These are phyloP conservation scores for Euphorbia lathyris DNA, from an alignment of 345 rosid genomes.

Conservation along the genomic window DNA sequence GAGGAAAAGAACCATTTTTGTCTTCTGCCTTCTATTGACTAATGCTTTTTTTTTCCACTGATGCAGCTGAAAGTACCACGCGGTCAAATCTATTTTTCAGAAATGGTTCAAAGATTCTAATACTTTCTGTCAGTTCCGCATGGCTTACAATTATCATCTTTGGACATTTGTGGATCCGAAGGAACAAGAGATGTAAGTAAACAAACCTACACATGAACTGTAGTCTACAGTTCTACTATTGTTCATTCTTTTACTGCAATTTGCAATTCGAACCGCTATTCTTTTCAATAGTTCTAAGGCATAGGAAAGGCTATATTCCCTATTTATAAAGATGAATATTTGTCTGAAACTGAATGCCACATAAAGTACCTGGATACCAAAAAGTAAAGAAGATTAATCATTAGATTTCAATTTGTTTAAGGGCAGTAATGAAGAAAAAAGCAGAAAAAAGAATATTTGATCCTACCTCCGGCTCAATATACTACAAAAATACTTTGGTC, in stretches of 20 bases:
- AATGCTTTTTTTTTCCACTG: neutral
- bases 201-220: neutral
- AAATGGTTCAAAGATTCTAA: neutral
- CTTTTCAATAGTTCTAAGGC: neutral
- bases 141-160: neutral
- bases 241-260: too few relatives aligned
- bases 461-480: neutral
- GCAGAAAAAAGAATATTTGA: neutral
- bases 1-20: too few relatives aligned
- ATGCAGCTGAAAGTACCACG: constrained; percentile 3
- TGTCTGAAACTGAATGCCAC: neutral
- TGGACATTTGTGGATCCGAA: neutral
- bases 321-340: too few relatives aligned
- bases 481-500: neutral
- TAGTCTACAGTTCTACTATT: neutral
- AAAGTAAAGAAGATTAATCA: neutral
- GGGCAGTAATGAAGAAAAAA: neutral
- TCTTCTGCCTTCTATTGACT: too few relatives aligned
- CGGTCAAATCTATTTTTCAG: neutral
- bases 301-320: neutral
- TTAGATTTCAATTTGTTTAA: neutral
- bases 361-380: neutral
- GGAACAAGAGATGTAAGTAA: constrained; percentile 6
- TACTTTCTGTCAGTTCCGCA: neutral
- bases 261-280: neutral